Evolutionary conservation across 202 grass and related monocot genomes (phyloP), one percentile per base, ranked within the genome.

Genomic region (Cymbopogon flexuosus): DNA sequence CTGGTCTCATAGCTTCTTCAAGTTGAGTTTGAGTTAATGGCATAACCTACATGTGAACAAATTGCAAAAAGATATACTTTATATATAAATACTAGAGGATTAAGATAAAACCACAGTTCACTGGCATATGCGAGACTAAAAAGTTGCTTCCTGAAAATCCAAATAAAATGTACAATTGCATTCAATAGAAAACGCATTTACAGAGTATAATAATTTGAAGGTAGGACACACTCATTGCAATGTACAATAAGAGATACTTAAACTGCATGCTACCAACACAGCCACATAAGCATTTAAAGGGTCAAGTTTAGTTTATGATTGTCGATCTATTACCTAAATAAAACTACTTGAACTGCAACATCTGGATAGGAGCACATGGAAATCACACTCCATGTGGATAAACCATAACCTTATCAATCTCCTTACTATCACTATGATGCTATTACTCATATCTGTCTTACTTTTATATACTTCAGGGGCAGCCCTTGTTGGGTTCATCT

Each of bases 1-100:
- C 87, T 78, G 92, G 86, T 56, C 79, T 86, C 96, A 98, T 98
- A 78, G 96, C 96, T 93, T 98, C 92, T 30, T 95, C 96, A 72
- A 98, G 96, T 85, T 98, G 92, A 91, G 87, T 91, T 84, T 98
- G 96, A 43, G 96, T 98, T 83, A 98, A 88, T 58, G 92, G 77
- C 84, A 98, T 93, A 75, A 93, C 96, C 96, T 98, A 81, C 21
- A 80, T 68, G 66, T 42, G 68, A 60, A 64, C 39, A 83, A 81
- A 77, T 75, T 52, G 68, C 41, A 54, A 83, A 77, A 71, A 81
- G 70, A 23, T 2, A 56, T 56, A 52, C 2, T 8, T 41, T 14
- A 46, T 41, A 47, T 5, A 47, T 2, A 16, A 18, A 52, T 6
- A 52, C 15, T 30, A 72, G 57, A 73, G 1, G 74, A 65, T 47